Conservation (phyloP, 495 filamentous ascomycete species). For the Aspergillus mulundensis region DNA sequence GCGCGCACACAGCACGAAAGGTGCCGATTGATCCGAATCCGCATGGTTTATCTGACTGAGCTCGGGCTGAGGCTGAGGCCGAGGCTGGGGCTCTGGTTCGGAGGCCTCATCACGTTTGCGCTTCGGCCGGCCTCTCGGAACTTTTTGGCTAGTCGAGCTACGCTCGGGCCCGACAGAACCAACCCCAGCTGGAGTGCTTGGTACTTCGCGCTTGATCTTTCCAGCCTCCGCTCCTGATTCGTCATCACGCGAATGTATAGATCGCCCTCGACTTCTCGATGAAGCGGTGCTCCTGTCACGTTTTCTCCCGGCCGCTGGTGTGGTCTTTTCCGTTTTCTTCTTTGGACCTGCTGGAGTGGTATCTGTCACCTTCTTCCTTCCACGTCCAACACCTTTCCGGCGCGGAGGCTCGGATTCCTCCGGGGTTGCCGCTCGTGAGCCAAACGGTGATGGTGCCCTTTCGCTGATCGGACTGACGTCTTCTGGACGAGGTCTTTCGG, state of each 20-base stretch:
- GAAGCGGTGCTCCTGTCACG: constrained; percentile 53
- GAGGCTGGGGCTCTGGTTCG: constrained; percentile 23
- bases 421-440: constrained; percentile 31
- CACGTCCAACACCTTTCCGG: constrained; percentile 22
- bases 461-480: constrained; percentile 55
- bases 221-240: constrained; percentile 47
- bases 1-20: constrained; percentile 64
- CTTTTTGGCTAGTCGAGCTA: constrained; percentile 49
- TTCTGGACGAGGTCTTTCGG: constrained; percentile 42
- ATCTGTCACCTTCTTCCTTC: constrained; percentile 11
- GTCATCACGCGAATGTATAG: constrained; percentile 53
- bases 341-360: constrained; percentile 15
- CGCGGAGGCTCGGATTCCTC: constrained; percentile 24
- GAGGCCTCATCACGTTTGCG: constrained; percentile 40
- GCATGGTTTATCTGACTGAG: constrained; percentile 29
- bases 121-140: constrained; percentile 31
- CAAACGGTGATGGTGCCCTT: constrained; percentile 37
- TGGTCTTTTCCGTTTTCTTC: constrained; percentile 36
- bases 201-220: constrained; percentile 65
- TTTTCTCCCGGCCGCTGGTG: constrained; percentile 25
- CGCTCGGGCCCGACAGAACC: constrained; percentile 36
- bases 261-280: constrained; percentile 55
- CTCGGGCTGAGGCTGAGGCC: constrained; percentile 22
- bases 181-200: constrained; percentile 49
- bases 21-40: constrained; percentile 48